Evolutionary conservation across 108 stramenopile species (phyloP), one percentile per base, ranked within the genome.

Genomic region (Cylindrotheca closterium): DNA sequence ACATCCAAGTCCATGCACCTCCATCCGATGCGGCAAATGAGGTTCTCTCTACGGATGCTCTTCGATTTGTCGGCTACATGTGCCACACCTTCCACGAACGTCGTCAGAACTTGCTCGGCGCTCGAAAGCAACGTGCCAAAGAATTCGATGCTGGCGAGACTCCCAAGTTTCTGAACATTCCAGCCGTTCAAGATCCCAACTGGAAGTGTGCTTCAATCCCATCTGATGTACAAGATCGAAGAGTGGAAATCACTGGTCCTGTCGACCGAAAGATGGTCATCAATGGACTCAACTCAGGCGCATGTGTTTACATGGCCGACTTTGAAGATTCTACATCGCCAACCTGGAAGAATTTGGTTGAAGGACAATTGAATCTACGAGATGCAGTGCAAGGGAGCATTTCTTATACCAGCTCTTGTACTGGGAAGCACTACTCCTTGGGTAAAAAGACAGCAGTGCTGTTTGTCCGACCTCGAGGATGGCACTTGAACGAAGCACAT

Each of bases 241-340:
- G 95, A 19, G 93, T 96, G 23, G 95, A 96, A 75, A 96, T 96
- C 55, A 96, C 95, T 2, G 95, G 95, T 46, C 92, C 87, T 30
- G 91, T 89, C 28, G 86, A 88, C 62, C 82, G 90, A 1, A 95
- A 96, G 77, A 97, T 97, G 96, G 91, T 97, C 19, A 96, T 96
- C 71, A 97, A 97, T 76, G 96, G 93, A 0, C 74, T 97, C 62
- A 97, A 97, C 77, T 79, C 78, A 50, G 96, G 96, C 42, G 94
- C 96, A 46, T 85, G 75, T 34, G 81, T 85, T 26, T 92, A 91
- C 84, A 92, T 94, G 93, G 93, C 89, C 30, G 96, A 97, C 73
- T 95, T 96, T 81, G 96, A 97, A 78, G 96, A 97, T 66, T 86
- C 83, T 24, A 82, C 81, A 1, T 74, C 83, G 30, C 96, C 96